Evolutionary conservation across 2,329 filamentous ascomycete species (phyloP).

Genomic region (Exophiala viscosa): DNA sequence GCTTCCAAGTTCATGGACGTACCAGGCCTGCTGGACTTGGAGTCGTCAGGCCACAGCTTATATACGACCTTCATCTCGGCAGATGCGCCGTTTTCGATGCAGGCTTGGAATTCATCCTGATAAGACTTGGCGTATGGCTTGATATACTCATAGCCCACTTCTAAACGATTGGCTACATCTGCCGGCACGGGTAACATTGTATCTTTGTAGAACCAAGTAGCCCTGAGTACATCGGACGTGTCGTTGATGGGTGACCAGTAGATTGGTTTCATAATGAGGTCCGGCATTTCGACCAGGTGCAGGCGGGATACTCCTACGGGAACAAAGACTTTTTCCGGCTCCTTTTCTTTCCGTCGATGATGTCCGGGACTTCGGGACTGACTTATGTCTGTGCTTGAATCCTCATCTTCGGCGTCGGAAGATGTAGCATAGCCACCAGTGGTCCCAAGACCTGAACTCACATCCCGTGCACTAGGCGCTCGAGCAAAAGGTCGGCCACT

Average conservation of each 20-base stretch:
- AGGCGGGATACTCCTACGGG: constrained; percentile 86
- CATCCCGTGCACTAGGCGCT: constrained; percentile 32
- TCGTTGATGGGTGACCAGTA: constrained; percentile 97
- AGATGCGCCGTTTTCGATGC: constrained; percentile 79
- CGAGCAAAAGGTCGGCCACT: constrained; percentile 50
- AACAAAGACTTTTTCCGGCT: constrained; percentile 53
- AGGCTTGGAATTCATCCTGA: constrained; percentile 84
- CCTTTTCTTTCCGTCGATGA: constrained; percentile 22
- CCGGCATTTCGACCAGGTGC: constrained; percentile 80
- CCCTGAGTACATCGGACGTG: constrained; percentile 73
- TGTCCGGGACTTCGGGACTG: constrained; percentile 18
- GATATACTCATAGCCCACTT: constrained; percentile 83
- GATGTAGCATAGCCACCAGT: constrained; percentile 3
- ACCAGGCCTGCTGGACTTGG: constrained; percentile 34
- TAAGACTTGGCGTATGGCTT: constrained; percentile 89
- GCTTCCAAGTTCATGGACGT: constrained; percentile 38
- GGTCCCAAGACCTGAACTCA: constrained; percentile 13
- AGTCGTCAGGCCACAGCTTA: constrained; percentile 65
- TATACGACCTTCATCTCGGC: constrained; percentile 91
- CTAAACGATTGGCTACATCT: constrained; percentile 82
- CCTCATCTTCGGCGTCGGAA: constrained; percentile 11
- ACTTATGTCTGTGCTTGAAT: constrained; percentile 10
- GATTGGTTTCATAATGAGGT: constrained; percentile 86
- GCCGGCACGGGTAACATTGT: constrained; percentile 88
- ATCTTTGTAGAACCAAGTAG: constrained; percentile 97